These are phyloP conservation scores for Solanum rostratum DNA, from an alignment of 257 asterid species.

Conservation along the genomic window DNA sequence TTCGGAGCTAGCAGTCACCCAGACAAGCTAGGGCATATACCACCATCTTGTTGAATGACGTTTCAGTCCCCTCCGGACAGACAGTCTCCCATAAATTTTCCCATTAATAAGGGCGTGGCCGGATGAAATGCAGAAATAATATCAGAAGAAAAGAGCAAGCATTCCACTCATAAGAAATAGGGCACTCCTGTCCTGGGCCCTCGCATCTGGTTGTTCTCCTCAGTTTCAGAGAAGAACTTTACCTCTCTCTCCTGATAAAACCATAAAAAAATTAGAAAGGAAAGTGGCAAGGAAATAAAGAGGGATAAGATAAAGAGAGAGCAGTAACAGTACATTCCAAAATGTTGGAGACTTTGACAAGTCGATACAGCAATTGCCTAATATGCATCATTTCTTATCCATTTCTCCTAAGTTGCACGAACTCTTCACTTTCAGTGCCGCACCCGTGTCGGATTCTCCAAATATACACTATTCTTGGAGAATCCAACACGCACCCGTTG, in stretches of 20 bases:
- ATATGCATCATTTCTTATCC: neutral
- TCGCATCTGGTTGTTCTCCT: conserved; percentile 98
- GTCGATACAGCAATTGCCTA: neutral
- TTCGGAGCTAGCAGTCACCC: conserved; percentile 18
- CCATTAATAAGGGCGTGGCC: neutral
- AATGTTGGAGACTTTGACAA: neutral
- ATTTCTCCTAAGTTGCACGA: neutral
- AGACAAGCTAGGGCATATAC: neutral
- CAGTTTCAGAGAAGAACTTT: conserved; percentile 96
- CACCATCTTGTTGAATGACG: neutral
- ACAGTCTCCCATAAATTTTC: neutral
- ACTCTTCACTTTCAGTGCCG: too few species aligned
- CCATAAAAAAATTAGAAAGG: neutral
- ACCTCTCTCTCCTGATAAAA: conserved; percentile 77
- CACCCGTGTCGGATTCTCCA: too few species aligned
- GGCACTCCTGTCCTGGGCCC: conserved; percentile 99
- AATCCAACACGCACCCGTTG: too few species aligned
- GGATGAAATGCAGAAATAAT: conserved; percentile 1
- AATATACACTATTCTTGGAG: too few species aligned
- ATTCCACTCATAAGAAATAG: conserved; percentile 53
- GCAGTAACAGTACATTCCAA: neutral
- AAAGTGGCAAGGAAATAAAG: neutral
- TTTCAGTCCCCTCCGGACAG: neutral
- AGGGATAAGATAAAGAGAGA: neutral
- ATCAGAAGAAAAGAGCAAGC: neutral